These are phyloP conservation scores for Mortierella polycephala DNA, from an alignment of 371 early-diverging fungal species.

Conservation along the genomic window DNA sequence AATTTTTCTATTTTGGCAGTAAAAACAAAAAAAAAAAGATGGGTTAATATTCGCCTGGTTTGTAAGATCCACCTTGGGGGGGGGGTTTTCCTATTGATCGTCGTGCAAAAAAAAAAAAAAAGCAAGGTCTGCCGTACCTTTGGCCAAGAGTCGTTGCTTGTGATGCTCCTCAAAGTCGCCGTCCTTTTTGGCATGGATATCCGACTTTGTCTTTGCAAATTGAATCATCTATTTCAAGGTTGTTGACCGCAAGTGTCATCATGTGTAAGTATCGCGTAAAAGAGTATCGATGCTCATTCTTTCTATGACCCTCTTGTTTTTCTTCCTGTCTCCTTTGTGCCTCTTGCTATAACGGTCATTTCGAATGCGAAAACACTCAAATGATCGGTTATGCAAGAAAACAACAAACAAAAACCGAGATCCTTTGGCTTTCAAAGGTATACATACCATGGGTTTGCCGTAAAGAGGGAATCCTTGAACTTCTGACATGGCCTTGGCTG, in stretches of 20 bases:
- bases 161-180: conserved; percentile 74
- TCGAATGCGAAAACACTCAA: too few relatives aligned
- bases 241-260: too few relatives aligned
- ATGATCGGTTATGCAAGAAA: background rate
- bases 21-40: background rate
- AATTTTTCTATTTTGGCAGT: conserved; percentile 32
- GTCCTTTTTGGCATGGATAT: conserved; percentile 80
- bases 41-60: background rate
- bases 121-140: conserved; percentile 58
- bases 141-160: conserved; percentile 63
- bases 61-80: too few relatives aligned
- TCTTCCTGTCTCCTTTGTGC: background rate
- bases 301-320: background rate
- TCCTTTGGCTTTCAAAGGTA: too few relatives aligned
- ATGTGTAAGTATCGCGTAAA: background rate
- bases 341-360: too few relatives aligned
- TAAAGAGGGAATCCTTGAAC: conserved; percentile 87
- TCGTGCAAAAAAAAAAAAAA: too few relatives aligned
- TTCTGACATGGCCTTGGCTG: conserved; percentile 86
- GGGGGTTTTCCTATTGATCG: too few relatives aligned
- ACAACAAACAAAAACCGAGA: background rate
- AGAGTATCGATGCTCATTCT: background rate
- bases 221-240: conserved; percentile 67
- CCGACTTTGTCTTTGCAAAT: conserved; percentile 85
- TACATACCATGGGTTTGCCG: conserved; percentile 80